Evolutionary conservation across 2,329 filamentous ascomycete species (phyloP), one percentile per base, ranked within the genome.

Genomic region (Sporothrix luriei): DNA sequence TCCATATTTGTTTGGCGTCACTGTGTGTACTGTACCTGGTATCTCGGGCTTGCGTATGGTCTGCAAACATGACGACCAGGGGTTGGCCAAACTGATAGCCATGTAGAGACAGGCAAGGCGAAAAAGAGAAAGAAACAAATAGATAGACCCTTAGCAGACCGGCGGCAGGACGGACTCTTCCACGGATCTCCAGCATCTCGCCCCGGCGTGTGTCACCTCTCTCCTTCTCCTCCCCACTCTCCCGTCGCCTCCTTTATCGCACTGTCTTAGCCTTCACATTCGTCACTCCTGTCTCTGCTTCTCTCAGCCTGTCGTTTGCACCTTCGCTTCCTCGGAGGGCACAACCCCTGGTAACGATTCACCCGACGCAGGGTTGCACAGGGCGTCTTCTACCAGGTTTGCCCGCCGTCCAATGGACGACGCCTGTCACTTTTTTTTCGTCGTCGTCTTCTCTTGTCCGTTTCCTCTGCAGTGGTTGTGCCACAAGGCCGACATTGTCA

Each of bases 321-420:
- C 43, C 7, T 19, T 64, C 59, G 59, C 59, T 64, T 64, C 59
- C 24, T 16, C 24, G 33, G 61, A 65, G 61, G 16, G 10, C 46
- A 51, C 61, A 21, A 38, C 40, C 54, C 65, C 40, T 59, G 43
- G 43, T 46, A 51, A 57, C 38, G 52, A 61, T 68, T 68, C 40
- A 61, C 52, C 64, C 64, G 51, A 67, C 24, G 29, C n/a, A 46
- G 51, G 10, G 65, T 67, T 16, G 51, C 21, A 67, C 65, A 67
- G 16, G 26, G 26, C 19, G 4, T 24, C 26, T 66, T 66, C n/a
- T 66, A 54, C 29, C 48, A 54, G 52, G 29, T 29, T 26, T 66
- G 14, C 19, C 51, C 33, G 38, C 4, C 7, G 13, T 14, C 65
- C 65, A 67, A 67, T 67, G 33, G 38, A 67, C 48, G 11, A 3